Base-by-base conservation (phyloP, 129 eudicot genomes). In the Erigeron canadensis region DNA sequence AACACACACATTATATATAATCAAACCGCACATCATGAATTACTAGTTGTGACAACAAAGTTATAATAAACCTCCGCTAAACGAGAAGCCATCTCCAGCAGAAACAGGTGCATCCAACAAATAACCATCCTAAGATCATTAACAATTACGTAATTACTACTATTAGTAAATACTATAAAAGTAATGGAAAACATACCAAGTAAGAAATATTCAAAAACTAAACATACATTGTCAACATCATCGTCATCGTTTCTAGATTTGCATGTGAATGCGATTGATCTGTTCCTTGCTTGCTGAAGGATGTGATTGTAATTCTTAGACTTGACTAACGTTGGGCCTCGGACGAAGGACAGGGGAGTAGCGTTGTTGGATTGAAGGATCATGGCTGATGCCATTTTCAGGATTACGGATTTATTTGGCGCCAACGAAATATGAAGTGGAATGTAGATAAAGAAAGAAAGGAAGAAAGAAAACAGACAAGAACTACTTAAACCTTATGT, bases 71-170 rank as follows among this genome's bases (percentile, higher is more conserved):
- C 98, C 98, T 87, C 98, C 98, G 19, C 95, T 94, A 76, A 94
- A 94, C 23, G 98, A 94, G 79, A 94, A 94, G 42, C 98, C 98
- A 75, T 94, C 98, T 70, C 98, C 98, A 77, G 69, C 80, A 12
- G 92, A 86, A 80, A 73, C 95, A 69, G 95, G 95, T 38, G 98
- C 98, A 67, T 94, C 90, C 78, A 91, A 55, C 82, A 87, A 73
- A 76, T 89, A 87, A 69, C 83, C 89, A 89, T 86, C 74, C 67
- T 39, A 34, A 56, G 44, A 42, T 19, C 4, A 19, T 1, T 23
- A 50, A 23, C 16, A 17, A 3, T 8, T 19, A 10, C 0, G 7
- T 7, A 43, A 28, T n/a, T 1, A 11, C 0, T 44, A 39, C 69
- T 37, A 15, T 5, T 8, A 21, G 12, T 5, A 0, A 6, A 59